A percentile compares a stretch with the other conserved stretches of the same genome.
Evolutionary conservation across 2,329 filamentous ascomycete genomes (phyloP).

Genomic region (Raffaelea arxii): DNA sequence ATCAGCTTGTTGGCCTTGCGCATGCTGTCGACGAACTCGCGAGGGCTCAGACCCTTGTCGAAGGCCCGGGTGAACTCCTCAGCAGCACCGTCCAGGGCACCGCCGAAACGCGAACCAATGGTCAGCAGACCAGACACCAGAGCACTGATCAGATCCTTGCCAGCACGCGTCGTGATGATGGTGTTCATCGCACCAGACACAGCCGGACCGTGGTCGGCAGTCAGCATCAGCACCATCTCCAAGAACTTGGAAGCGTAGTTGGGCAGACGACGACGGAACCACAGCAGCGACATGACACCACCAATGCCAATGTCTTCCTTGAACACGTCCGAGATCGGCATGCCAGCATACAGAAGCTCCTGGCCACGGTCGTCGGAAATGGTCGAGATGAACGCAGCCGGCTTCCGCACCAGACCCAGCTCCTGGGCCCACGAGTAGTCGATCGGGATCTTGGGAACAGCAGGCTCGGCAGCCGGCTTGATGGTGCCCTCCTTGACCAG

Average conservation of each 20-base stretch:
- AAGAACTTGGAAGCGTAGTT: conserved; percentile 97
- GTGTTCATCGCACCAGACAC: conserved; percentile 99
- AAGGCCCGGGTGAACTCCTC: conserved; percentile 98
- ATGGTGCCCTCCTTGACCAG: conserved; percentile 79
- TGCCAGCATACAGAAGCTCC: conserved; percentile 95
- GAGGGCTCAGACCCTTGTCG: conserved; percentile 94
- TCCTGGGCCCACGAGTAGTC: conserved; percentile 99
- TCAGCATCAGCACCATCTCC: conserved; percentile 99
- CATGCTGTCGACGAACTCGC: conserved; percentile 98
- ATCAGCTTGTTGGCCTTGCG: conserved; percentile 99
- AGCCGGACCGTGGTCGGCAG: conserved; percentile 95
- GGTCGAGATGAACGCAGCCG: conserved; percentile 98
- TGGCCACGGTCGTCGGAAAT: conserved; percentile 99
- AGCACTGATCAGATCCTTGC: conserved; percentile 95
- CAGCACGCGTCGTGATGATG: conserved; percentile 98
- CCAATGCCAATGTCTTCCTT: conserved; percentile 97
- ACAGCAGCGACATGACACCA: conserved; percentile 98
- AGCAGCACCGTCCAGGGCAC: conserved; percentile 92
- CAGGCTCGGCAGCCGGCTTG: conserved; percentile 76
- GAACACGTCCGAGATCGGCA: conserved; percentile 99
- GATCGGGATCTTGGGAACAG: conserved; percentile 97
- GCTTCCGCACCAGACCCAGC: conserved; percentile 98
- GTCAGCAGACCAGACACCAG: conserved; percentile 95
- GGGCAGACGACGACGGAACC: conserved; percentile 97
- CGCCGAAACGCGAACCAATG: conserved; percentile 96